These are phyloP conservation scores for Mycena metata DNA, from an alignment of 768 basidiomycete species.

Conservation along the genomic window DNA sequence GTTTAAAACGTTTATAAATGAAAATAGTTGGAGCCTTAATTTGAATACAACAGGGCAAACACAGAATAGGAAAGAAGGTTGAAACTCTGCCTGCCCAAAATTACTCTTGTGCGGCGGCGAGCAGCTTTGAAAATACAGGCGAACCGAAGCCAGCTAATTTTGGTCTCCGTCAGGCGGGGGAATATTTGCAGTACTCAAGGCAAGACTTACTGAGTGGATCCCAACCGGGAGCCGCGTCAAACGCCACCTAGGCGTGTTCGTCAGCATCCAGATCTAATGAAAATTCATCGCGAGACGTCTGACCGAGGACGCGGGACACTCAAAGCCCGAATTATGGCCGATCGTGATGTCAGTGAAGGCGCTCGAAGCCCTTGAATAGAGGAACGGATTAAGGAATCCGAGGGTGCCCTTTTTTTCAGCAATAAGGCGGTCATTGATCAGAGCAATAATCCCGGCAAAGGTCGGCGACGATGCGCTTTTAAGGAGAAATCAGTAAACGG, in stretches of 20 bases:
- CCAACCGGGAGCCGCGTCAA: constrained; percentile 1
- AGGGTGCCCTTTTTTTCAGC: constrained; percentile 45
- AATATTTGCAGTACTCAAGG: too few species aligned
- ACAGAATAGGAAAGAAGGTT: too few species aligned
- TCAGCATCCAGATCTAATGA: too few species aligned
- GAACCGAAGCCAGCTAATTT: constrained; percentile 6
- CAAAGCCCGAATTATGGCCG: constrained; percentile 25
- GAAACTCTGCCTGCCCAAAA: too few species aligned
- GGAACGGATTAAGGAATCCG: constrained; percentile 45
- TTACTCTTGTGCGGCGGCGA: background rate
- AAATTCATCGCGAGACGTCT: too few species aligned
- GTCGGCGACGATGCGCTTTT: constrained; percentile 58
- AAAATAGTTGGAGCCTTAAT: too few species aligned
- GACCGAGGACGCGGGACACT: constrained; percentile 13
- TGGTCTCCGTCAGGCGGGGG: too few species aligned
- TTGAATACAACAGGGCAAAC: too few species aligned
- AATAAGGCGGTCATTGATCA: constrained; percentile 58
- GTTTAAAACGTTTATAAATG: too few species aligned
- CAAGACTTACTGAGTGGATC: constrained; percentile 13
- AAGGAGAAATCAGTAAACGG: too few species aligned
- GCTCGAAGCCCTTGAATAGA: constrained; percentile 11
- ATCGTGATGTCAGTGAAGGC: constrained; percentile 13
- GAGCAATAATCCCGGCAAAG: constrained; percentile 57
- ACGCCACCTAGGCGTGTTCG: constrained; percentile 2
- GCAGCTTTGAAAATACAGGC: constrained; percentile 2